Evolutionary conservation across 148 eudicot genomes (phyloP).

Genomic region (Vaccinium myrtillus): DNA sequence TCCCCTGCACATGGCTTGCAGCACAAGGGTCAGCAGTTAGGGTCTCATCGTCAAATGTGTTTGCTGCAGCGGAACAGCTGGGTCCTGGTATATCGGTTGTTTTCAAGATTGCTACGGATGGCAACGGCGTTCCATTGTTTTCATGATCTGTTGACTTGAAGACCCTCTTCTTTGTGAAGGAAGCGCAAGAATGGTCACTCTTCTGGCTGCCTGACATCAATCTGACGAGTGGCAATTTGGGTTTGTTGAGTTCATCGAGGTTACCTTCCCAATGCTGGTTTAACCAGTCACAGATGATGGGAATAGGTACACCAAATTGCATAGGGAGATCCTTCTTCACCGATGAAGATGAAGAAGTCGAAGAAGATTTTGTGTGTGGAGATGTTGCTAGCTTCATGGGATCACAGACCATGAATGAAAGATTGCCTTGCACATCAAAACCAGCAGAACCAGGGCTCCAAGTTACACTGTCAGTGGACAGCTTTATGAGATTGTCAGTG

Average conservation of each 20-base stretch:
- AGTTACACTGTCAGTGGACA: conserved; percentile 68
- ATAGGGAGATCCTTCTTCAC: conserved; percentile 70
- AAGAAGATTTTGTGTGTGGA: conserved; percentile 63
- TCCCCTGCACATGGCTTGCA: conserved; percentile 56
- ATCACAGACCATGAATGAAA: conserved; percentile 94
- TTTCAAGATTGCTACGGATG: conserved; percentile 46
- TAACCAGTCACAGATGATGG: conserved; percentile 83
- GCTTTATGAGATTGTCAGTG: conserved; percentile 93
- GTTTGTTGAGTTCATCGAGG: conserved; percentile 87
- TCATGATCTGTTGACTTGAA: conserved; percentile 61
- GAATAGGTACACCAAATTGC: conserved; percentile 95
- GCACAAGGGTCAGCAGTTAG: conserved; percentile 27
- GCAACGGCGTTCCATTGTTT: conserved; percentile 51
- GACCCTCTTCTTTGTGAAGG: conserved; percentile 75
- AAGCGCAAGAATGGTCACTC: conserved; percentile 81
- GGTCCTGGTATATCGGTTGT: conserved; percentile 40
- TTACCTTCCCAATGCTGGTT: conserved; percentile 99
- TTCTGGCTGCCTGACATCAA: conserved; percentile 70
- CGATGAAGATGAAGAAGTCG: conserved; percentile 71
- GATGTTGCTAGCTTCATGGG: conserved; percentile 97
- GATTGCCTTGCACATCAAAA: conserved; percentile 87
- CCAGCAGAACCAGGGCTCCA: conserved; percentile 97
- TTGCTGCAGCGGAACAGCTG: conserved; percentile 36
- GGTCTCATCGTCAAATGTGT: conserved; percentile 39
- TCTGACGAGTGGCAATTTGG: conserved; percentile 74